Percentiles rank a stretch among this genome's conserved stretches.
These are phyloP conservation scores for Stagonosporopsis vannaccii DNA, from an alignment of 2,329 filamentous ascomycete species.

Conservation along the genomic window DNA sequence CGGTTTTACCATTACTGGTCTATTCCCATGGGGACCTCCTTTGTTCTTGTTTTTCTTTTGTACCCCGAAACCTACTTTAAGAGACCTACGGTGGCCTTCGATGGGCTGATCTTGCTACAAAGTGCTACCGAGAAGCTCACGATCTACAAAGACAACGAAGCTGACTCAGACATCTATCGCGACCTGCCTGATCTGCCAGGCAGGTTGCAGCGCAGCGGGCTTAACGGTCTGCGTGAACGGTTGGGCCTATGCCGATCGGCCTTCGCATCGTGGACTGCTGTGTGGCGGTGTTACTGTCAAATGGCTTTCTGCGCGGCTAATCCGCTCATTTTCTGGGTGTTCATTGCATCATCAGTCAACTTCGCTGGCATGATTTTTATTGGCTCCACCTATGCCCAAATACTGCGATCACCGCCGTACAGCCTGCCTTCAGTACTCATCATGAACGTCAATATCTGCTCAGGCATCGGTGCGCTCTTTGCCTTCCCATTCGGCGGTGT, in stretches of 20 bases:
- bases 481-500: conserved; percentile 23
- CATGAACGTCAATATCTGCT: conserved; percentile 29
- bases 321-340: conserved; percentile 44
- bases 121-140: conserved; percentile 49
- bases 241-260: conserved; percentile 32
- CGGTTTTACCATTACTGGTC: conserved; percentile 45
- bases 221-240: conserved; percentile 20
- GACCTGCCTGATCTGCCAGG: conserved; percentile 31
- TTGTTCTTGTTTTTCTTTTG: conserved; percentile 42
- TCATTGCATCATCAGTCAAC: conserved; percentile 34
- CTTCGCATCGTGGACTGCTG: conserved; percentile 36
- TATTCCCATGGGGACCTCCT: conserved; percentile 29
- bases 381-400: conserved; percentile 31
- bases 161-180: conserved; percentile 34
- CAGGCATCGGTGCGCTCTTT: conserved; percentile 29
- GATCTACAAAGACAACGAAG: conserved; percentile 45
- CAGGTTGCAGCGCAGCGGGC: conserved; percentile 6
- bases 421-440: conserved; percentile 25
- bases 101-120: conserved; percentile 52
- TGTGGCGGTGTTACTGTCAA: conserved; percentile 35
- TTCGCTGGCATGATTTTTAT: conserved; percentile 43
- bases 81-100: conserved; percentile 51
- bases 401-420: conserved; percentile 35
- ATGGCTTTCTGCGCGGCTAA: conserved; percentile 39
- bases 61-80: conserved; percentile 53